Conservation (phyloP, 306 rosid genomes). For the Canavalia ensiformis region DNA sequence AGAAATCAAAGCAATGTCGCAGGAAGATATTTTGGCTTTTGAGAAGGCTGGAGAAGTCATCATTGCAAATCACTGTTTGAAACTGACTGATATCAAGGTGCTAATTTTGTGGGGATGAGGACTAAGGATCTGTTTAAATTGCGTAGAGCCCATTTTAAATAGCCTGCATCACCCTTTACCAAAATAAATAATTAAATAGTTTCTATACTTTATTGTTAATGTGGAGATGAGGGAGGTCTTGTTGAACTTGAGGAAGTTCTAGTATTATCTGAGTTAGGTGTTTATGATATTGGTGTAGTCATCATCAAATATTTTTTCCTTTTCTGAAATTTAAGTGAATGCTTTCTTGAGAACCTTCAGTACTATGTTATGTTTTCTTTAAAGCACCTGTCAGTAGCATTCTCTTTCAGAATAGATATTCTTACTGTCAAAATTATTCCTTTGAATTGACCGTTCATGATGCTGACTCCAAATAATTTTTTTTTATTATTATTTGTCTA, state of each 20-base stretch:
- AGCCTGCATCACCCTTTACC: not conserved
- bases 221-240: not conserved
- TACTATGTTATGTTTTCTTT: not conserved
- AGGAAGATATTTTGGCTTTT: slow-evolving; percentile 85
- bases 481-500: not conserved
- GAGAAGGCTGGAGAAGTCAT: slow-evolving; percentile 83
- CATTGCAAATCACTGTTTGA: slow-evolving; percentile 79
- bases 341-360: slow-evolving; percentile 10
- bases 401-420: not conserved
- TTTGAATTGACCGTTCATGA: slow-evolving; percentile 5
- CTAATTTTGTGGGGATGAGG: slow-evolving; percentile 42
- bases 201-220: not conserved
- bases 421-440: slow-evolving; percentile 11
- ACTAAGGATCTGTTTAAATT: slow-evolving; percentile 1
- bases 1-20: slow-evolving; percentile 88
- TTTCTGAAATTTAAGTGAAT: slow-evolving; percentile 8
- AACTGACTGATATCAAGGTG: slow-evolving; percentile 89
- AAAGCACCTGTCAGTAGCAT: slow-evolving; percentile 4
- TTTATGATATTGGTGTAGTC: slow-evolving; percentile 1
- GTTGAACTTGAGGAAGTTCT: not conserved
- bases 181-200: slow-evolving; percentile 17
- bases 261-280: not conserved
- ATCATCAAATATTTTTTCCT: not conserved
- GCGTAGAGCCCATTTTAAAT: slow-evolving; percentile 27
- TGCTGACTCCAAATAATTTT: not conserved